phyloP scores from a whole-genome alignment of 139 green algal species.

The Chlorella sorokiniana region DNA sequence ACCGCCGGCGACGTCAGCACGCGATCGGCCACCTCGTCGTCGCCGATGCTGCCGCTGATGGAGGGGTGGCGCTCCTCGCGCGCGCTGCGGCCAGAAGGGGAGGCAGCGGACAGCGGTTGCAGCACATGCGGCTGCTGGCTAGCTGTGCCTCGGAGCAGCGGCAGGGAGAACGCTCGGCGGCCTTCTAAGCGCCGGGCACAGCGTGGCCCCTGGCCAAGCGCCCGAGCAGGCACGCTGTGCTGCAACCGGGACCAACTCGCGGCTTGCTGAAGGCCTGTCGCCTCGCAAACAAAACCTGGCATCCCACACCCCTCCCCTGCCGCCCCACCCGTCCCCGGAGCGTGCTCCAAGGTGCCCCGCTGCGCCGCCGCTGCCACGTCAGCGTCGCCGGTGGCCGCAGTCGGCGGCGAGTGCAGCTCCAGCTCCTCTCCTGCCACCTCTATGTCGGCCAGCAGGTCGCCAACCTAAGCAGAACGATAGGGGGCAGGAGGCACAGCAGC shows the following conservation, averaged over 20 bases:
- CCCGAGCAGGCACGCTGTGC: too few species aligned
- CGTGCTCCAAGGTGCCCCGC: background rate
- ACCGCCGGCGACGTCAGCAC: constrained; percentile 75
- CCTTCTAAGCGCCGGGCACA: too few species aligned
- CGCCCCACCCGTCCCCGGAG: background rate
- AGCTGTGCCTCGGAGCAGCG: background rate
- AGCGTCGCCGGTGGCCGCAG: background rate
- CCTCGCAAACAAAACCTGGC: background rate
- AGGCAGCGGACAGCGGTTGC: background rate
- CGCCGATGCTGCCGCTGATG: constrained; percentile 18
- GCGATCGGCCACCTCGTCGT: constrained; percentile 16
- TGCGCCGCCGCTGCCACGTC: constrained; percentile 7
- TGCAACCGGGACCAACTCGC: too few species aligned
- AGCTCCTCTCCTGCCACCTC: constrained; percentile 9
- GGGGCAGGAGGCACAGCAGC: background rate
- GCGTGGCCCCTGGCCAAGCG: too few species aligned
- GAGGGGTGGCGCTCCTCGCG: background rate
- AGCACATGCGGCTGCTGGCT: too few species aligned
- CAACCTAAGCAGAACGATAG: constrained; percentile 54
- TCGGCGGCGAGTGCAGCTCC: constrained; percentile 14
- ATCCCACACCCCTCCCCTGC: background rate
- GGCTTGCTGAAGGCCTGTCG: too few species aligned
- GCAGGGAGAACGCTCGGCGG: too few species aligned
- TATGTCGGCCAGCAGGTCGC: constrained; percentile 77
- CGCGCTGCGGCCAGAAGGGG: background rate